Base-by-base conservation (phyloP, 306 rosid species). In the Ochetophila trinervis region DNA sequence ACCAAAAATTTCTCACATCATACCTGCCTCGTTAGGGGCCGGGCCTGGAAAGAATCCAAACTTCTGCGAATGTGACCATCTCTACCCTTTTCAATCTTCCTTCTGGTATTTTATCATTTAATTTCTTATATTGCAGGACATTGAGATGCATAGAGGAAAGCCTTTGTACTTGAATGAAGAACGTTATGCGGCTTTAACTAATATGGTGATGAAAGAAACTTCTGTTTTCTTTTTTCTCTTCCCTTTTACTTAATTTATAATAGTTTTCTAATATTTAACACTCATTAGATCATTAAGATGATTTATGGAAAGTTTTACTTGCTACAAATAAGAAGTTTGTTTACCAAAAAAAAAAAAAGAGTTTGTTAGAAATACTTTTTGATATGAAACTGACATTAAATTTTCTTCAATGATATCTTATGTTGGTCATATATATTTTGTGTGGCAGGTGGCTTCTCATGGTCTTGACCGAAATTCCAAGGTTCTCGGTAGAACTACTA, bases 401-500 rank as follows among this genome's bases (percentile, higher is more conserved):
- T 45, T 11, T 42, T 44, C 42, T 47, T 14, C 55, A 45, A 20
- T 17, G 68, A 36, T 27, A 8, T 27, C 45, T 49, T 65, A 73
- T 8, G 12, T 57, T 49, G 59, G 44, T 72, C 35, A 32, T 65
- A 4, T 27, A 21, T 65, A 36, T 27, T 71, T 60, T 67, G 57
- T 36, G 15, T 68, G 60, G 67, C 55, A 94, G 99, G 97, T 94
- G 81, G 95, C 99, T 73, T 94, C 95, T 71, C 99, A 94, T 75
- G 99, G 99, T 68, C 90, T 90, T 53, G 99, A 94, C 76, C 91
- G 84, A 72, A 94, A 90, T 82, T 84, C 99, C 53, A 90, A 82
- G 86, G 99, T 94, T 76, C 99, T 94, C 65, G 91, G 97, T 61
- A 90, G 80, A 83, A 94, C 99, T 57, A 90, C 96, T n/a, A 88